Conservation (phyloP, 495 filamentous ascomycete species). For the Aspergillus haitiensis region DNA sequence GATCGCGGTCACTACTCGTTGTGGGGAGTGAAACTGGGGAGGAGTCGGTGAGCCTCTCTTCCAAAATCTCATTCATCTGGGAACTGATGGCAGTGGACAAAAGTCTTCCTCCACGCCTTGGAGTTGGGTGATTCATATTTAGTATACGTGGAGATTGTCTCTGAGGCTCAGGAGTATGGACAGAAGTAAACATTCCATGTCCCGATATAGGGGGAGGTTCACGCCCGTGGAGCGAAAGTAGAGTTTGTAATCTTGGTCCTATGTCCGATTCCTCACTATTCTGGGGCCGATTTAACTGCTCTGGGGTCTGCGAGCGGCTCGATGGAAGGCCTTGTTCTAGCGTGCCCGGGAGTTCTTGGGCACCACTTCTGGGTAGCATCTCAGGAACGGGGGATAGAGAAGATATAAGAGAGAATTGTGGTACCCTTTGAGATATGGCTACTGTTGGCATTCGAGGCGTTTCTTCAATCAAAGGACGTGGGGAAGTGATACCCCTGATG, state of each 20-base stretch:
- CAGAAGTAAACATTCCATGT: background rate
- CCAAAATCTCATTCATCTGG: background rate
- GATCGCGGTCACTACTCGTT: background rate
- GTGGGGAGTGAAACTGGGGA: slow-evolving; percentile 5
- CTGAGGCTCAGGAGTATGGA: background rate
- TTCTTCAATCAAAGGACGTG: slow-evolving; percentile 1
- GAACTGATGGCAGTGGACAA: background rate
- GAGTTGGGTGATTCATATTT: slow-evolving; percentile 5
- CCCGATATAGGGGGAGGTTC: background rate
- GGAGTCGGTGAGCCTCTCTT: background rate
- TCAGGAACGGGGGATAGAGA: slow-evolving; percentile 5
- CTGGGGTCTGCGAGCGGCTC: slow-evolving; percentile 31
- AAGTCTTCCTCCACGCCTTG: background rate
- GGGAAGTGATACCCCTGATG: background rate
- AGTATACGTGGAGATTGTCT: background rate
- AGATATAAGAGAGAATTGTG: slow-evolving; percentile 2
- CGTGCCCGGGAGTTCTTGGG: slow-evolving; percentile 31
- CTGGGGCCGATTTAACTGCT: slow-evolving; percentile 21
- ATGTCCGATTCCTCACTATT: background rate
- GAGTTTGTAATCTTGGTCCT: background rate
- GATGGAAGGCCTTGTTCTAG: slow-evolving; percentile 30
- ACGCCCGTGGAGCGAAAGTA: background rate
- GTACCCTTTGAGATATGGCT: background rate
- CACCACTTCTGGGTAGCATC: background rate
- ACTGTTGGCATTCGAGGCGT: background rate